phyloP scores from a whole-genome alignment of 129 eudicot species.

The Cynara cardunculus region DNA sequence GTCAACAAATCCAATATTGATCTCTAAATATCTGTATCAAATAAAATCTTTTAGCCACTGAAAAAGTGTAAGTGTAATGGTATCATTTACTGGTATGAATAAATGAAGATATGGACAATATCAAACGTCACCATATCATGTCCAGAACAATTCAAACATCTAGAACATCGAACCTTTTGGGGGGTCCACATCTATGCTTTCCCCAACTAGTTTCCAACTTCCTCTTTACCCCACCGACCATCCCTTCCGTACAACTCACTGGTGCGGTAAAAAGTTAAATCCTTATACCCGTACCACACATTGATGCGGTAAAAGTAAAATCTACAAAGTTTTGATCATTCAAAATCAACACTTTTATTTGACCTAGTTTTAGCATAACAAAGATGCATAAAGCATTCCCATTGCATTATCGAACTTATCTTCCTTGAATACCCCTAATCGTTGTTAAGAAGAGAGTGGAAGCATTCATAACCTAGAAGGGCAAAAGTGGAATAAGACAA shows the following conservation, averaged over 20 bases:
- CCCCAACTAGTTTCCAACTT: background rate
- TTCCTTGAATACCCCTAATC: background rate
- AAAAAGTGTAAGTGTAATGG: too few relatives aligned
- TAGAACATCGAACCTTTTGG: background rate
- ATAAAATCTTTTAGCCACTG: too few relatives aligned
- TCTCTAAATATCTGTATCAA: too few relatives aligned
- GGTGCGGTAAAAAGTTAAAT: background rate
- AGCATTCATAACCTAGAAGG: background rate
- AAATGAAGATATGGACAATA: background rate
- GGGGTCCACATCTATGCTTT: background rate
- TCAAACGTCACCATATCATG: background rate
- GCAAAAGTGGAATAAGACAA: background rate
- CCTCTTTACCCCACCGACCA: background rate
- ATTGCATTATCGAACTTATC: background rate
- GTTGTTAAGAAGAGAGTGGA: background rate
- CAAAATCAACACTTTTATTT: too few relatives aligned
- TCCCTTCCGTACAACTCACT: background rate
- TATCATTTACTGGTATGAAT: background rate
- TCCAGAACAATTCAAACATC: background rate
- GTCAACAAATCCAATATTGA: too few relatives aligned
- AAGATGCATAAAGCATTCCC: too few relatives aligned
- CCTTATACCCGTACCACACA: background rate
- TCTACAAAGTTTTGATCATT: too few relatives aligned
- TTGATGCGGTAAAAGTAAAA: too few relatives aligned
- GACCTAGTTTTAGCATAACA: too few relatives aligned